These are phyloP conservation scores for Sparassis latifolia DNA, from an alignment of 1,284 basidiomycete species.

Conservation along the genomic window DNA sequence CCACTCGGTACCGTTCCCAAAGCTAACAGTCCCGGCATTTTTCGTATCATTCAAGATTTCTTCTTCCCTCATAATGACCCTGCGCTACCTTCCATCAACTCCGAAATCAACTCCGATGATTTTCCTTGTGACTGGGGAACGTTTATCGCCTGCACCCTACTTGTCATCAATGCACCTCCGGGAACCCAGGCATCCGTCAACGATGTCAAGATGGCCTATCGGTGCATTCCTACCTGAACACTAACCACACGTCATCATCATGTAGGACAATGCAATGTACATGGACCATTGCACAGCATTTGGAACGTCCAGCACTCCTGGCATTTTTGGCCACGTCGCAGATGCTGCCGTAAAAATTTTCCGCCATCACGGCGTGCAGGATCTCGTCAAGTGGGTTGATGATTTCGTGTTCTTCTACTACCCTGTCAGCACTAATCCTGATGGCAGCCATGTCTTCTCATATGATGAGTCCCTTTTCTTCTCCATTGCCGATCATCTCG, in stretches of 20 bases:
- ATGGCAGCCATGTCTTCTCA: no score
- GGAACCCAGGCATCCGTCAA: conserved; percentile 29
- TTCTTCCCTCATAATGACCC: conserved; percentile 27
- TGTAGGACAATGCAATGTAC: no score
- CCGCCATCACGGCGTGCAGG: no score
- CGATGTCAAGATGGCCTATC: conserved; percentile 22
- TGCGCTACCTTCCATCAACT: conserved; percentile 21
- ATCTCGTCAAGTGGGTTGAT: not conserved
- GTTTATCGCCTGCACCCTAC: conserved; percentile 15
- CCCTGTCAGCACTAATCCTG: no score
- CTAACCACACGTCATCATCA: no score
- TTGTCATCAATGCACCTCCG: conserved; percentile 18
- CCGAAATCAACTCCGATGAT: conserved; percentile 21
- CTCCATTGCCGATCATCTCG: no score
- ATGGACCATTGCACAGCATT: not conserved
- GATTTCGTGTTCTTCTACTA: not conserved
- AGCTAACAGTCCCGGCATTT: conserved; percentile 14
- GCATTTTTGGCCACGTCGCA: no score
- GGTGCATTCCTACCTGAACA: no score
- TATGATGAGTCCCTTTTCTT: no score
- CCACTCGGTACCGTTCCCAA: conserved; percentile 33
- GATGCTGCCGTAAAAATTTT: no score
- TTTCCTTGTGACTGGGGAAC: conserved; percentile 32
- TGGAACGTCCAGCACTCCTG: no score
- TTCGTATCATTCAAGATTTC: conserved; percentile 31